Base-by-base conservation (phyloP, 192 early-diverging fungal genomes). In the Pilaira anomala region DNA sequence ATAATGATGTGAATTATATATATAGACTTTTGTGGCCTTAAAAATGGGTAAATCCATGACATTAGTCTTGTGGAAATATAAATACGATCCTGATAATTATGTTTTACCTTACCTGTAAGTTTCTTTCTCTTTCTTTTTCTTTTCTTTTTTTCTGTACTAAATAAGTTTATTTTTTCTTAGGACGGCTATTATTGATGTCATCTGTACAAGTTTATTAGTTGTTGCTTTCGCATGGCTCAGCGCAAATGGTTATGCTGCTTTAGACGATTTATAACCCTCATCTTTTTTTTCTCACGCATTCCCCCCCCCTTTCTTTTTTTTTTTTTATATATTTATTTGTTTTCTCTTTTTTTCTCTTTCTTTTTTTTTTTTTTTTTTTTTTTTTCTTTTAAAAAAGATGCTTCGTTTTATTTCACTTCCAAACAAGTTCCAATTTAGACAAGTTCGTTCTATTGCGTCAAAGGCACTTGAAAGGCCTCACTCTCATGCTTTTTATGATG, bases 51-150 rank as follows among this genome's bases (percentile, higher is more conserved):
- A 80, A 46, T 65, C 68, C 12, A 79, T 82, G 51, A 88, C 87
- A 16, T 63, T 73, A 8, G 41, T 67, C 14, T 78, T 87, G 48
- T 91, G 90, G 90, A 60, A 72, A n/a, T 67, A 76, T n/a, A 77
- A 81, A 13, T 89, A 91, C 49, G 88, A 91, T 57, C 90, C 90
- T 12, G 90, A 91, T 54, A 89, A 91, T 71, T 91, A 86, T 70
- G 81, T 78, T 0, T 46, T 82, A 29, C 83, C 83, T 0, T 80
- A 83, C 58, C 36, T 85, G 83, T 84, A 79, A 82, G 82, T 76
- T 26, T 22, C 6, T 55, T 41, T 33, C 48, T 33, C 11, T 24
- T 1, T 41, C 12, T 18, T 21, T 71, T 16, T 22, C 54, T 45
- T 33, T 60, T 13, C 39, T 49, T 16, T 21, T 16, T 57, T 19